These are phyloP conservation scores for Platismatia glauca DNA, from an alignment of 495 filamentous ascomycete genomes.

Conservation along the genomic window DNA sequence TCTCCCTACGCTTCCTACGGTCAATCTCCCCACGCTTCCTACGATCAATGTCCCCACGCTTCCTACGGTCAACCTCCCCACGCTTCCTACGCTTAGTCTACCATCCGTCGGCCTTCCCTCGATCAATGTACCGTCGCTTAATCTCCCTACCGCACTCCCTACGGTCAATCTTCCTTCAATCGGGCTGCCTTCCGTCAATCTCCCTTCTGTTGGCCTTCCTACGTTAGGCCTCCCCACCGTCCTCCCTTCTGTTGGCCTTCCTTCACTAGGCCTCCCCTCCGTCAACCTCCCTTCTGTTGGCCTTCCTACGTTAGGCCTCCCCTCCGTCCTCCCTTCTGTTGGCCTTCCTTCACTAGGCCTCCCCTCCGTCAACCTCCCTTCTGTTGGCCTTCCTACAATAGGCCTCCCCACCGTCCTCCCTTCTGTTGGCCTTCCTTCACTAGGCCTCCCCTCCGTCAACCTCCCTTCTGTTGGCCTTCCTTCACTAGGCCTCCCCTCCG, in stretches of 20 bases:
- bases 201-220: background rate
- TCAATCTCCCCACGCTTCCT: background rate
- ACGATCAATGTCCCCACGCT: background rate
- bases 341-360: background rate
- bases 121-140: background rate
- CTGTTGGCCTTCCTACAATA: background rate
- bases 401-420: background rate
- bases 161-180: background rate
- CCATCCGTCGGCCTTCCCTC: background rate
- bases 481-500: background rate
- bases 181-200: too few relatives aligned
- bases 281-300: background rate
- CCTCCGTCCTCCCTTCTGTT: background rate
- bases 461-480: background rate
- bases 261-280: background rate
- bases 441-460: background rate
- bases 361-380: background rate
- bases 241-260: background rate
- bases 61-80: background rate
- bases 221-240: background rate
- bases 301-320: background rate
- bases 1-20: background rate
- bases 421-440: background rate
- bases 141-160: background rate
- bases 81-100: background rate